Evolutionary conservation across 129 eudicot genomes (phyloP).

Genomic region (Centaurea solstitialis): DNA sequence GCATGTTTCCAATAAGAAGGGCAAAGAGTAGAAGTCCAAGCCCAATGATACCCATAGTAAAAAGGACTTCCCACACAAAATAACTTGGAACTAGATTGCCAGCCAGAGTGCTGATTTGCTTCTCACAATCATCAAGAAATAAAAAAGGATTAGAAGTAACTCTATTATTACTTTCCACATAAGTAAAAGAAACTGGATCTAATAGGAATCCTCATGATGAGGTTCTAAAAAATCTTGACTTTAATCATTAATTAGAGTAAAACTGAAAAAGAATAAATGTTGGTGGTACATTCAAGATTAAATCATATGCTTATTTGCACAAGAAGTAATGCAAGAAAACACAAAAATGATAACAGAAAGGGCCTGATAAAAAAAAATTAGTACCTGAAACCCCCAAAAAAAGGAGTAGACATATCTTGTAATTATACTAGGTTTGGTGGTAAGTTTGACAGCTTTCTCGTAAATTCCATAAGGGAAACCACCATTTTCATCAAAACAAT

Average conservation of each 20-base stretch:
- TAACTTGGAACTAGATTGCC: slow-evolving; percentile 85
- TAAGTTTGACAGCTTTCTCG: slow-evolving; percentile 57
- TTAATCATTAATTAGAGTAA: not conserved
- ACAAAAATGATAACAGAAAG: not conserved
- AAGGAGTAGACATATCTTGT: slow-evolving; percentile 82
- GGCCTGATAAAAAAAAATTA: not conserved
- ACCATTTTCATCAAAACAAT: slow-evolving; percentile 51
- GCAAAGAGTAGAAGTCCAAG: slow-evolving; percentile 86
- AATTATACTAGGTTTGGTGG: slow-evolving; percentile 32
- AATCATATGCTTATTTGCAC: not conserved
- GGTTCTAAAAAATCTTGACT: not conserved
- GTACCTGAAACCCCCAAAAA: slow-evolving; percentile 98
- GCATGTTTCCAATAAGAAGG: slow-evolving; percentile 94
- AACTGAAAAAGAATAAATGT: not conserved
- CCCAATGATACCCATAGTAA: slow-evolving; percentile 79
- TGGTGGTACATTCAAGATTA: not conserved
- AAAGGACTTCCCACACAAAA: slow-evolving; percentile 78
- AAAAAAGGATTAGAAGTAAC: not conserved
- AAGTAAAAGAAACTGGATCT: not conserved
- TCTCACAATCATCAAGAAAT: slow-evolving; percentile 19
- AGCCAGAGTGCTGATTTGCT: slow-evolving; percentile 96
- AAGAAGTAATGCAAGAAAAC: not conserved
- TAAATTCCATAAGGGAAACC: slow-evolving; percentile 72
- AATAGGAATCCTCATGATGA: not conserved
- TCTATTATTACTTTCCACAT: not conserved